phyloP scores from a whole-genome alignment of 1,284 basidiomycete species.

The Leccinum griseonigrum region DNA sequence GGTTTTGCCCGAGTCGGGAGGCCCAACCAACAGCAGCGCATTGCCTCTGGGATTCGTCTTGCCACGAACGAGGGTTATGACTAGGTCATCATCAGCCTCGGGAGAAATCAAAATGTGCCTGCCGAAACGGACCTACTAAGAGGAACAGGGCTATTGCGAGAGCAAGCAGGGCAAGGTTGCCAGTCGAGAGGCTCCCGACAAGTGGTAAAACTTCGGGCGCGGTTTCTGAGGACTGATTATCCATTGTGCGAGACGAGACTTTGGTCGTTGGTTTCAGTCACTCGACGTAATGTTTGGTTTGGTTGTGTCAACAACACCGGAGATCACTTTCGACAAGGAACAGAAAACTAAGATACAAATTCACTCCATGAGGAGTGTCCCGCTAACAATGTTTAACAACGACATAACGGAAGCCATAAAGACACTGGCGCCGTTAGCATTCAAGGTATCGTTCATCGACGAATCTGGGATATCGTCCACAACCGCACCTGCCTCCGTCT shows the following conservation, averaged over 20 bases:
- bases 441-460: background rate
- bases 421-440: background rate
- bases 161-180: slow-evolving; percentile 23
- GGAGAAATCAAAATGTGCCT: background rate
- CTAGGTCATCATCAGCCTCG: slow-evolving; percentile 25
- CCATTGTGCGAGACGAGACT: slow-evolving; percentile 11
- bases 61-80: slow-evolving; percentile 41
- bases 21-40: slow-evolving; percentile 62
- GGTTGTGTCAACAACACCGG: background rate
- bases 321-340: background rate
- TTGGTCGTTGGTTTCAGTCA: background rate
- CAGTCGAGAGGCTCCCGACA: slow-evolving; percentile 21
- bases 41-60: slow-evolving; percentile 50
- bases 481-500: background rate
- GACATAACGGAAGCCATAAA: background rate
- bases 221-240: background rate
- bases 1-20: slow-evolving; percentile 75
- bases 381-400: slow-evolving; percentile 8
- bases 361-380: background rate
- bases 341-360: background rate
- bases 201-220: slow-evolving; percentile 21
- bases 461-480: background rate
- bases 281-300: background rate
- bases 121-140: slow-evolving; percentile 23
- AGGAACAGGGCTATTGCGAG: slow-evolving; percentile 24